Percentiles rank a stretch among this genome's conserved stretches.
These are phyloP conservation scores for Chlorokybus atmophyticus DNA, from an alignment of 139 green algal species.

Conservation along the genomic window DNA sequence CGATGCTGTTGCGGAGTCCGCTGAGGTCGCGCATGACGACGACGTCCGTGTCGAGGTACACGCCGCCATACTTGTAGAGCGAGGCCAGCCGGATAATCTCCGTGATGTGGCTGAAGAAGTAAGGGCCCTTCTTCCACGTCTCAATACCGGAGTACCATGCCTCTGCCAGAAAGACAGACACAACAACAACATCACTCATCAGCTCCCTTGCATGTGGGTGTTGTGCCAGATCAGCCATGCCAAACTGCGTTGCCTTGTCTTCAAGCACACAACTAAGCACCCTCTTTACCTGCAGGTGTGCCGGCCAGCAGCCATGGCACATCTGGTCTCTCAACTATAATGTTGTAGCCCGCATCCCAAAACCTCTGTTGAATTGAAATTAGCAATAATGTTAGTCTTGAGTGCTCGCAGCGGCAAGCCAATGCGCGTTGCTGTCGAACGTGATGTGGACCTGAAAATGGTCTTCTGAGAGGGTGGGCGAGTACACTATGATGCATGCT, in stretches of 20 bases:
- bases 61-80: slow-evolving; percentile 28
- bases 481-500: slow-evolving; percentile 27
- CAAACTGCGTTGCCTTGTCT: too few species aligned
- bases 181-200: too few species aligned
- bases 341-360: slow-evolving; percentile 32
- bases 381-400: too few species aligned
- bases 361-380: too few species aligned
- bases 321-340: slow-evolving; percentile 27
- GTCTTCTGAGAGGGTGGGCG: slow-evolving; percentile 16
- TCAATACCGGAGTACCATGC: slow-evolving; percentile 28
- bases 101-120: slow-evolving; percentile 35
- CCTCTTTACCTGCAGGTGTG: too few species aligned
- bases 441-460: slow-evolving; percentile 15
- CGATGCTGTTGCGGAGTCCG: slow-evolving; percentile 24
- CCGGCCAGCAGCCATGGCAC: slow-evolving; percentile 18
- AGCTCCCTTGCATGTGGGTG: too few species aligned
- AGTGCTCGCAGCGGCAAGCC: too few species aligned
- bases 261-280: too few species aligned
- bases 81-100: slow-evolving; percentile 30
- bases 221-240: too few species aligned
- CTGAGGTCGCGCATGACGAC: slow-evolving; percentile 26
- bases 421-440: too few species aligned
- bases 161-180: too few species aligned
- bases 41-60: slow-evolving; percentile 36
- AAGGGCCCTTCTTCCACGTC: slow-evolving; percentile 21